Evolutionary conservation across 129 eudicot species (phyloP).

Genomic region (Oenanthe sinensis): DNA sequence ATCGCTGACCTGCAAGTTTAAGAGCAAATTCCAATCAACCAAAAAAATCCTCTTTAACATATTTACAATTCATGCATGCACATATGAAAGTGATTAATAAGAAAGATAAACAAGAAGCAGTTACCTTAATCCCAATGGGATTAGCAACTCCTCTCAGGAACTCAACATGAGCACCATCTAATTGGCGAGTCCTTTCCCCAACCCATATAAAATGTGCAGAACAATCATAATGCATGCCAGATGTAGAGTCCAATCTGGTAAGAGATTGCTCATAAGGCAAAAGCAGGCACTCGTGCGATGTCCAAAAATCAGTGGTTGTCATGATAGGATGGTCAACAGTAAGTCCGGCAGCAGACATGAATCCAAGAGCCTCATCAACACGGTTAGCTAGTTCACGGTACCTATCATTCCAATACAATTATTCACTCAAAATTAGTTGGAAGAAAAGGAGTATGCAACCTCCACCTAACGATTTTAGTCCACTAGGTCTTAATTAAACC

Average conservation of each 20-base stretch:
- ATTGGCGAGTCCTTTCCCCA: constrained; percentile 88
- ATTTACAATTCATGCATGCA: not conserved
- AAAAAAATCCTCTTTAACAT: not conserved
- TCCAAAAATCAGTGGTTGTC: constrained; percentile 91
- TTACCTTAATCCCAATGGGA: constrained; percentile 94
- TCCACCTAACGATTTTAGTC: not conserved
- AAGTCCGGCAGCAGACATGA: constrained; percentile 92
- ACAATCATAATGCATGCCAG: constrained; percentile 79
- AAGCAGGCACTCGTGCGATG: constrained; percentile 85
- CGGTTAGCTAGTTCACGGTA: constrained; percentile 85
- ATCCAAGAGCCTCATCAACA: constrained; percentile 94
- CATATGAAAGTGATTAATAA: constrained; percentile 5
- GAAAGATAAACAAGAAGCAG: not conserved
- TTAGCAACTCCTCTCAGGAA: constrained; percentile 88
- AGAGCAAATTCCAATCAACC: not conserved
- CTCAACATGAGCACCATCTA: constrained; percentile 95
- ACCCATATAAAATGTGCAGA: constrained; percentile 94
- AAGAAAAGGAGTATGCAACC: not conserved
- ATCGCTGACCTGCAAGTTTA: constrained; percentile 70
- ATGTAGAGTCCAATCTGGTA: constrained; percentile 79
- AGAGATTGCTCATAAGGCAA: constrained; percentile 92
- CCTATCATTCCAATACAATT: constrained; percentile 30
- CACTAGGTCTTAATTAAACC: not conserved
- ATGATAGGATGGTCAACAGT: constrained; percentile 81
- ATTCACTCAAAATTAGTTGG: not conserved